Conservation (phyloP, 805 yeast genomes). For the Huiozyma naganishii region DNA sequence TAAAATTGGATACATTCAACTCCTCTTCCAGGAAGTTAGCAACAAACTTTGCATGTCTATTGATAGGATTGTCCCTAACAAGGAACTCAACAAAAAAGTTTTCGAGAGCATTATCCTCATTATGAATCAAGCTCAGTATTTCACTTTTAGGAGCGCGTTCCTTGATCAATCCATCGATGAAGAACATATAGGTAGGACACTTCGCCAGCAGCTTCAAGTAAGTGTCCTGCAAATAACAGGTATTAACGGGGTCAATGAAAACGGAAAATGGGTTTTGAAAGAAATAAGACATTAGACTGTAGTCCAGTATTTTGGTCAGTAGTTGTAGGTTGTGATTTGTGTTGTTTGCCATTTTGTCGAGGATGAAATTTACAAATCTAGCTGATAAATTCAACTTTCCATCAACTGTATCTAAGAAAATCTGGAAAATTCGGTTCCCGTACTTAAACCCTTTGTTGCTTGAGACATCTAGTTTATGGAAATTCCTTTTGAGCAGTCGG, state of each 20-base stretch:
- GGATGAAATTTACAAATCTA: conserved; percentile 21
- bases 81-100: conserved; percentile 26
- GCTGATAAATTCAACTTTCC: conserved; percentile 25
- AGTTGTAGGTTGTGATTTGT: conserved; percentile 24
- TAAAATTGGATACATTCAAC: conserved; percentile 19
- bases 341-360: conserved; percentile 26
- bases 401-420: conserved; percentile 27
- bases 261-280: conserved; percentile 27
- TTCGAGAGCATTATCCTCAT: conserved; percentile 17
- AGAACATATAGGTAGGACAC: conserved; percentile 28
- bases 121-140: conserved; percentile 16
- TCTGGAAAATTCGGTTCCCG: conserved; percentile 25
- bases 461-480: conserved; percentile 22
- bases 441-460: conserved; percentile 26
- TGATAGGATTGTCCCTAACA: conserved; percentile 27
- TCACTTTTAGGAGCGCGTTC: conserved; percentile 21
- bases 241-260: conserved; percentile 27
- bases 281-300: conserved; percentile 27
- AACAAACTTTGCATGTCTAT: conserved; percentile 22
- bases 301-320: conserved; percentile 25
- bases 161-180: conserved; percentile 22
- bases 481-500: conserved; percentile 21
- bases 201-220: conserved; percentile 19
- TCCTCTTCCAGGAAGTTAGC: conserved; percentile 17
- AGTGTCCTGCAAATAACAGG: conserved; percentile 18